These are phyloP conservation scores for Mortierella polycephala DNA, from an alignment of 371 early-diverging fungal species.

Conservation along the genomic window DNA sequence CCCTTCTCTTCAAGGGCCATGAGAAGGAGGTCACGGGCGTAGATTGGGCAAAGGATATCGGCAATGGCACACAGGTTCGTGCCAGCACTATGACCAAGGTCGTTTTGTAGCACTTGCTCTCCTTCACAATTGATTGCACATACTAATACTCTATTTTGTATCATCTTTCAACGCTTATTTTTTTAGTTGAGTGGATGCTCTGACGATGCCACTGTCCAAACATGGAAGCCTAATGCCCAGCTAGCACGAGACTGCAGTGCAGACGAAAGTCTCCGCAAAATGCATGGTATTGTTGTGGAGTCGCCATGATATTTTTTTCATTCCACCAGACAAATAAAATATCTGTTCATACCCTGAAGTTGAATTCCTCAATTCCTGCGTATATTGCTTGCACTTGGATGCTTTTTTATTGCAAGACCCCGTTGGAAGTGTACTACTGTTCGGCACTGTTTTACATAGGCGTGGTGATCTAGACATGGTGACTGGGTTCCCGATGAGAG, in stretches of 20 bases:
- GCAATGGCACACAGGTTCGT: conserved; percentile 50
- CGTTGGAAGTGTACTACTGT: too few relatives aligned
- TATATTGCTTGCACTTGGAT: too few relatives aligned
- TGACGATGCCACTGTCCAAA: conserved; percentile 53
- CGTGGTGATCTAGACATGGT: not conserved
- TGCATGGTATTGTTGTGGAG: conserved; percentile 45
- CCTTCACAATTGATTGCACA: too few relatives aligned
- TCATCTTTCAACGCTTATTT: not conserved
- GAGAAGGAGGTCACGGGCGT: conserved; percentile 57
- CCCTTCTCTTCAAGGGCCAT: conserved; percentile 55
- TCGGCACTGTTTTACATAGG: too few relatives aligned
- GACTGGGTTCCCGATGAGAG: conserved; percentile 21
- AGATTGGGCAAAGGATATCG: conserved; percentile 54
- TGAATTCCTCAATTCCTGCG: too few relatives aligned
- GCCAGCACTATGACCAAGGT: not conserved
- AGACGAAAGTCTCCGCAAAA: conserved; percentile 20
- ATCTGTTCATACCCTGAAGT: too few relatives aligned
- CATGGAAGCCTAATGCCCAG: conserved; percentile 35
- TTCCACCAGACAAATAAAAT: too few relatives aligned
- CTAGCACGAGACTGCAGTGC: conserved; percentile 34
- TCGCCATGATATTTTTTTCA: not conserved
- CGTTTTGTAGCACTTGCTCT: not conserved
- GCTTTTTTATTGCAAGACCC: too few relatives aligned
- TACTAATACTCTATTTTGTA: not conserved
- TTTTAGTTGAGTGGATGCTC: conserved; percentile 51